phyloP scores from a whole-genome alignment of 257 asterid species.

The Craterostigma plantagineum region DNA sequence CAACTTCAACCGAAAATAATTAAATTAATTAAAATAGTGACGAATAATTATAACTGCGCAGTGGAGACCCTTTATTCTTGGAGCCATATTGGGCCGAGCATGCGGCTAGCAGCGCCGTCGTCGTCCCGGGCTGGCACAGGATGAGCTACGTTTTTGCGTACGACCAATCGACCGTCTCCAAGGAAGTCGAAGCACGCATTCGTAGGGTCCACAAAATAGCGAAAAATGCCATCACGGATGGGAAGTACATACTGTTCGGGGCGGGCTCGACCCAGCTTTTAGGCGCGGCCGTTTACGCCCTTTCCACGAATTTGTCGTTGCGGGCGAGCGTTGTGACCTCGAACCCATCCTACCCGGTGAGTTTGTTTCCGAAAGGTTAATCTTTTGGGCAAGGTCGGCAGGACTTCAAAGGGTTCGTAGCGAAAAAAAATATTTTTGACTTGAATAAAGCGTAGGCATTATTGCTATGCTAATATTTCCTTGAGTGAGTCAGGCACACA shows the following conservation, averaged over 20 bases:
- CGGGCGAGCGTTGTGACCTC: constrained; percentile 39
- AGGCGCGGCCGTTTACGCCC: constrained; percentile 58
- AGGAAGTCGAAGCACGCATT: constrained; percentile 23
- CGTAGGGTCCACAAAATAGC: constrained; percentile 24
- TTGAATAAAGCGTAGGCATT: too few relatives aligned
- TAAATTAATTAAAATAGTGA: too few relatives aligned
- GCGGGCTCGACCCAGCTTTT: constrained; percentile 60
- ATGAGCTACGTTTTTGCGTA: constrained; percentile 32
- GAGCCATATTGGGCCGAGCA: constrained; percentile 36
- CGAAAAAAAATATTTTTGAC: too few relatives aligned
- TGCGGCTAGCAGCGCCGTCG: constrained; percentile 35
- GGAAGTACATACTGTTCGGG: constrained; percentile 38
- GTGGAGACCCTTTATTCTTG: constrained; percentile 38
- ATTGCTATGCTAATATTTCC: too few relatives aligned
- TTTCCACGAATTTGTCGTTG: constrained; percentile 30
- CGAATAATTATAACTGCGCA: constrained; percentile 10
- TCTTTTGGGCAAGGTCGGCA: too few relatives aligned
- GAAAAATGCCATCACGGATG: constrained; percentile 38
- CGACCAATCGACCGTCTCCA: constrained; percentile 16
- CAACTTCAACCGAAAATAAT: too few relatives aligned
- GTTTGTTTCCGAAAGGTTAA: too few relatives aligned
- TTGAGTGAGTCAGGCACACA: too few relatives aligned
- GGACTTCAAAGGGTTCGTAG: too few relatives aligned
- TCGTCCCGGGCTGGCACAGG: constrained; percentile 68
- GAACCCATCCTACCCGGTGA: constrained; percentile 39